These are phyloP conservation scores for Phialophora tarda DNA, from an alignment of 2,329 filamentous ascomycete species.

Conservation along the genomic window DNA sequence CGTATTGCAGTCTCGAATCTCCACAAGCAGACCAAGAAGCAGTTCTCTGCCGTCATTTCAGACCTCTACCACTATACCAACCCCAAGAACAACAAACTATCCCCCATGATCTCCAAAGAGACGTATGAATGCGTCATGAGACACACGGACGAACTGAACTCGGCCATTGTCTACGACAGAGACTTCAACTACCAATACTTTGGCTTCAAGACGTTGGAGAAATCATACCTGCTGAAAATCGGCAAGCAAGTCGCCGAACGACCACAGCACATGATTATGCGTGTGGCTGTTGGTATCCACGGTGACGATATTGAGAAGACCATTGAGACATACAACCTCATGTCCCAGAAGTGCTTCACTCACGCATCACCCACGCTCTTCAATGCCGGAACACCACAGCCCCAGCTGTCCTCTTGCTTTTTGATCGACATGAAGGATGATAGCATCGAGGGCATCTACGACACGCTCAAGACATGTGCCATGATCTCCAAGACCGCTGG, in stretches of 20 bases:
- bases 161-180: constrained; percentile 97
- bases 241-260: constrained; percentile 95
- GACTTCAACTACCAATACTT: constrained; percentile 99
- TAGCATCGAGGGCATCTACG: constrained; percentile 98
- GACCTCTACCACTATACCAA: constrained; percentile 97
- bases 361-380: constrained; percentile 98
- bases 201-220: constrained; percentile 98
- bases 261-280: constrained; percentile 99
- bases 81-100: constrained; percentile 80
- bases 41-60: constrained; percentile 92
- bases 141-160: constrained; percentile 96
- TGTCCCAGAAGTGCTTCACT: constrained; percentile 98
- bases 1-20: constrained; percentile 99
- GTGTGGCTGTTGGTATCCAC: constrained; percentile 96
- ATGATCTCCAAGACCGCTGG: constrained; percentile 99
- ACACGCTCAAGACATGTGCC: constrained; percentile 97
- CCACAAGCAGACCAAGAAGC: constrained; percentile 99
- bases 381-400: constrained; percentile 93
- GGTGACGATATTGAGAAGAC: constrained; percentile 92
- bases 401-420: constrained; percentile 97
- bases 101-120: constrained; percentile 92
- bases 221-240: constrained; percentile 94
- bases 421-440: constrained; percentile 99
- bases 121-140: constrained; percentile 94
- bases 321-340: constrained; percentile 97